These are phyloP conservation scores for Aspergillus ustus DNA, from an alignment of 2,329 filamentous ascomycete species.

Conservation along the genomic window DNA sequence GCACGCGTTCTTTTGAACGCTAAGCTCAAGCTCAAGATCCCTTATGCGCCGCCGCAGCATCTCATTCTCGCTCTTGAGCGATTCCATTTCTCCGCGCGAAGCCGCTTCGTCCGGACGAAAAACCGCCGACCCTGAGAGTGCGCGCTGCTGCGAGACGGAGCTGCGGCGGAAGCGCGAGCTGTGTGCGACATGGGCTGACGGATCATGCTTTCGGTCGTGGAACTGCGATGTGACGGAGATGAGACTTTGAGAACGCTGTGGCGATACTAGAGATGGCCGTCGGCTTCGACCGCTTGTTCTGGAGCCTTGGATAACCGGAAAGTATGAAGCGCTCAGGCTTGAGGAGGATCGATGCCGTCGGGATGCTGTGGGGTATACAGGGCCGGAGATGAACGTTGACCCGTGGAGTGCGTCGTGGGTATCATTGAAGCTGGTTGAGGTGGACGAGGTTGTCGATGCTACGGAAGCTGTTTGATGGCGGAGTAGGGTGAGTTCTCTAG, in stretches of 20 bases:
- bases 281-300: slow-evolving; percentile 44
- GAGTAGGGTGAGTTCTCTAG: slow-evolving; percentile 84
- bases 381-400: slow-evolving; percentile 49
- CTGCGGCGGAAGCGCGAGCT: slow-evolving; percentile 35
- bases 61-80: slow-evolving; percentile 53
- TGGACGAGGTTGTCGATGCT: slow-evolving; percentile 63
- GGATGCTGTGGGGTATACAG: slow-evolving; percentile 58
- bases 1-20: slow-evolving; percentile 38
- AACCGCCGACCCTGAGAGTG: slow-evolving; percentile 33
- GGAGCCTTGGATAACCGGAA: slow-evolving; percentile 41
- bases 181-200: slow-evolving; percentile 29
- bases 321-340: slow-evolving; percentile 55
- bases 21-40: slow-evolving; percentile 52
- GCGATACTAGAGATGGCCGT: slow-evolving; percentile 48
- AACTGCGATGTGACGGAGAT: slow-evolving; percentile 34
- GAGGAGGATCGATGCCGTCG: slow-evolving; percentile 62
- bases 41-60: slow-evolving; percentile 48
- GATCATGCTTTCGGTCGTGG: slow-evolving; percentile 32
- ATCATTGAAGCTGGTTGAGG: slow-evolving; percentile 57
- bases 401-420: slow-evolving; percentile 49
- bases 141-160: slow-evolving; percentile 35
- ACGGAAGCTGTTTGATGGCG: slow-evolving; percentile 70
- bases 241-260: slow-evolving; percentile 39
- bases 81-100: slow-evolving; percentile 48
- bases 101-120: slow-evolving; percentile 49